These are phyloP conservation scores for Geosiphon pyriformis DNA, from an alignment of 192 early-diverging fungal genomes.

Conservation along the genomic window DNA sequence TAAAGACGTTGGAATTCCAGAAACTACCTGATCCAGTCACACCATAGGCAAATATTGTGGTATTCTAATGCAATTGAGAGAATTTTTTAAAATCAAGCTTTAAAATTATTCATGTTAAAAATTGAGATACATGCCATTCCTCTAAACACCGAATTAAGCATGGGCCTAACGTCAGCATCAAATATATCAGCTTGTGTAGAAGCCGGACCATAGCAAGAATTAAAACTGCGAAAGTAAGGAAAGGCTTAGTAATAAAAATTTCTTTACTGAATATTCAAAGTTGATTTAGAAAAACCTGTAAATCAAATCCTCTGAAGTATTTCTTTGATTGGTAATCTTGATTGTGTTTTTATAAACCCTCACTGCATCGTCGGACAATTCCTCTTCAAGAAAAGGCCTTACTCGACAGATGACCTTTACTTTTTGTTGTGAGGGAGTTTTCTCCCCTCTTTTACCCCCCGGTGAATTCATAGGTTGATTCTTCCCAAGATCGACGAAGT, in stretches of 20 bases:
- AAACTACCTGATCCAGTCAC: slow-evolving; percentile 57
- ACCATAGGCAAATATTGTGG: slow-evolving; percentile 67
- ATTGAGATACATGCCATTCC: slow-evolving; percentile 32
- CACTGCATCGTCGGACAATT: slow-evolving; percentile 45
- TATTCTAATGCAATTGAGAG: slow-evolving; percentile 32
- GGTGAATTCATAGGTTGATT: neutral
- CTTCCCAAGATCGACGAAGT: no score
- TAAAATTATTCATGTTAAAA: no score
- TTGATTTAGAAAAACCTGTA: slow-evolving; percentile 24
- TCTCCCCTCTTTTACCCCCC: neutral
- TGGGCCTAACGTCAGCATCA: slow-evolving; percentile 47
- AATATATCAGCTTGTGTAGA: slow-evolving; percentile 45
- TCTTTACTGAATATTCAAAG: neutral
- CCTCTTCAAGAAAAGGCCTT: slow-evolving; percentile 52
- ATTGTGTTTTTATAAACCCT: slow-evolving; percentile 34
- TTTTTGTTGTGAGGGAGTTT: slow-evolving; percentile 29
- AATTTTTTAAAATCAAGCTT: no score
- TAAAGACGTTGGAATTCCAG: no score
- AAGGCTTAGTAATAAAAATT: no score
- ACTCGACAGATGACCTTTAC: slow-evolving; percentile 57
- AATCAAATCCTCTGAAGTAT: slow-evolving; percentile 41
- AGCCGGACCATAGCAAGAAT: slow-evolving; percentile 44
- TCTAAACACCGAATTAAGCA: slow-evolving; percentile 50
- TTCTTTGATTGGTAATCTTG: slow-evolving; percentile 50
- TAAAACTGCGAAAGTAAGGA: slow-evolving; percentile 32